Conservation (phyloP, 2,329 filamentous ascomycete genomes). For the Scytalidium lignicola region DNA sequence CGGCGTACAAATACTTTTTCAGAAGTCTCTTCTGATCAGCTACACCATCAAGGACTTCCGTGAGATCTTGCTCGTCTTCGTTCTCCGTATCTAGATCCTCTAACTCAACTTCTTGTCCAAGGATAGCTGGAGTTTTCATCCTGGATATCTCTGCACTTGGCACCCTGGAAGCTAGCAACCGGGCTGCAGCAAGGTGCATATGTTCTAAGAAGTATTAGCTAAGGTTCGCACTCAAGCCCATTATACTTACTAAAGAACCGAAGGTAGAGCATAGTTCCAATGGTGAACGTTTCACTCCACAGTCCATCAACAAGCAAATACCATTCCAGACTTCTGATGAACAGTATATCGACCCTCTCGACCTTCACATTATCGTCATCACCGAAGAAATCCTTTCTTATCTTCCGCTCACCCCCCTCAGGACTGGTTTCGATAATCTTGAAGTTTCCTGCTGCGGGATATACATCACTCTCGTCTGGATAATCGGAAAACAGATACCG, state of each 20-base stretch:
- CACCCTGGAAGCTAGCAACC: constrained; percentile 45
- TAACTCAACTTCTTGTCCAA: constrained; percentile 36
- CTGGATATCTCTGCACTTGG: constrained; percentile 36
- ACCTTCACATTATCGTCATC: constrained; percentile 57
- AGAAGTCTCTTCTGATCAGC: constrained; percentile 27
- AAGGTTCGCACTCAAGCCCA: constrained; percentile 12
- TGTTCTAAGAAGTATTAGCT: constrained; percentile 28
- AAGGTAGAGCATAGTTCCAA: constrained; percentile 71
- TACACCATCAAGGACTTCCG: constrained; percentile 28
- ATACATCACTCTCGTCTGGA: constrained; percentile 33
- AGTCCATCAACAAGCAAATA: constrained; percentile 68
- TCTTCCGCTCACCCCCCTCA: constrained; percentile 51
- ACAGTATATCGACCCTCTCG: constrained; percentile 57
- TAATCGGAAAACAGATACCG: constrained; percentile 46
- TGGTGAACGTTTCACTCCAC: constrained; percentile 64
- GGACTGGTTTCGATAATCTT: constrained; percentile 41
- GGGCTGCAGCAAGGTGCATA: constrained; percentile 45
- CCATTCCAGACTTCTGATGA: constrained; percentile 84
- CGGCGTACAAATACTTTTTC: constrained; percentile 35
- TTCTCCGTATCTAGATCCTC: constrained; percentile 11
- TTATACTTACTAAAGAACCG: constrained; percentile 72
- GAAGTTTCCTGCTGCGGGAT: constrained; percentile 41
- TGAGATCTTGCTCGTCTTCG: constrained; percentile 22
- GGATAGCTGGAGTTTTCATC: constrained; percentile 30
- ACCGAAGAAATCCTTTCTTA: constrained; percentile 67